Evolutionary conservation across 176 grass and related monocot genomes (phyloP).

Genomic region (Chloris gayana): DNA sequence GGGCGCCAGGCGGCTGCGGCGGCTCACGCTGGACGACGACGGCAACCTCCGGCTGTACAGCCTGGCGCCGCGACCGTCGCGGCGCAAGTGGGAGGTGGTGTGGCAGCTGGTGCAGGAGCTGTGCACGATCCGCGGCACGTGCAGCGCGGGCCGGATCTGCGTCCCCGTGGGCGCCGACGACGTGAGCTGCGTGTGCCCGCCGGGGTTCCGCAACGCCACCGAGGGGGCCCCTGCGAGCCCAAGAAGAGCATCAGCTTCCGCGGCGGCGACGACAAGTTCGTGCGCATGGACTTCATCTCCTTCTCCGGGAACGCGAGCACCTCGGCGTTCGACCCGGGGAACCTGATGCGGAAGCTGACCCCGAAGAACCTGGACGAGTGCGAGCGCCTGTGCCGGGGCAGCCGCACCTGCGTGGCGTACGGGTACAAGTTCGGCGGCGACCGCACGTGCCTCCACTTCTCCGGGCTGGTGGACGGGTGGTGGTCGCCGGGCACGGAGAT

Average conservation of each 20-base stretch:
- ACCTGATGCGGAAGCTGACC: neutral
- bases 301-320: neutral
- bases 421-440: slow-evolving; percentile 74
- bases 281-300: slow-evolving; percentile 71
- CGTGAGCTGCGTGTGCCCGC: slow-evolving; percentile 69
- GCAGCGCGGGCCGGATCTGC: slow-evolving; percentile 55
- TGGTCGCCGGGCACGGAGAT: slow-evolving; percentile 81
- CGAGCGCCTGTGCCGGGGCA: neutral
- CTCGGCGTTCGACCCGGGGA: neutral
- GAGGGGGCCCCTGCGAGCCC: slow-evolving; percentile 8
- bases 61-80: neutral
- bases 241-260: slow-evolving; percentile 26
- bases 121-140: slow-evolving; percentile 71
- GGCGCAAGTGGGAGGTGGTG: slow-evolving; percentile 33
- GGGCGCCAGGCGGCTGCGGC: slow-evolving; percentile 37
- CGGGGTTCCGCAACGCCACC: slow-evolving; percentile 47
- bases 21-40: slow-evolving; percentile 72
- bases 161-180: slow-evolving; percentile 47
- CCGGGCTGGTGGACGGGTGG: slow-evolving; percentile 44
- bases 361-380: slow-evolving; percentile 50
- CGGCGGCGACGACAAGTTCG: slow-evolving; percentile 51
- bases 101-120: slow-evolving; percentile 84
- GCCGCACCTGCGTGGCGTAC: slow-evolving; percentile 53
- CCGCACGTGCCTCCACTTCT: slow-evolving; percentile 48
- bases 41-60: slow-evolving; percentile 88